A percentile compares a stretch with the other conserved stretches of the same genome.
These are phyloP conservation scores for Fusarium staphyleae DNA, from an alignment of 2,329 filamentous ascomycete species.

Conservation along the genomic window DNA sequence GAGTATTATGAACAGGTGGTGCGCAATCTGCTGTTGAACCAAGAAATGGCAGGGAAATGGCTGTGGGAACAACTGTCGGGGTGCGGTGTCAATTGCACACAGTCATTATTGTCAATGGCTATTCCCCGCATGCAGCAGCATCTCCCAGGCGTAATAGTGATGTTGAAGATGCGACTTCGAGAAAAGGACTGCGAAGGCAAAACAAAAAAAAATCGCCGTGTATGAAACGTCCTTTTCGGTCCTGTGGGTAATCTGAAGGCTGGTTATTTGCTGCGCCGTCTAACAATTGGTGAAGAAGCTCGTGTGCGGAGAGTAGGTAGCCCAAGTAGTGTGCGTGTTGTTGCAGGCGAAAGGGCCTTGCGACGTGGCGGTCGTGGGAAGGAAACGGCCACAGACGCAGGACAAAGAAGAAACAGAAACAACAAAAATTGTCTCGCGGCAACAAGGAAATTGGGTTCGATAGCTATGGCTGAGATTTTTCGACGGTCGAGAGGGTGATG, in stretches of 20 bases:
- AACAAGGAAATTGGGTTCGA: slow-evolving; percentile 20
- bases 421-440: slow-evolving; percentile 7
- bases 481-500: slow-evolving; percentile 35
- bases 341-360: slow-evolving; percentile 24
- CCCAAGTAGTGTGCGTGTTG: slow-evolving; percentile 1
- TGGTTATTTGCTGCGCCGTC: slow-evolving; percentile 19
- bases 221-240: slow-evolving; percentile 15
- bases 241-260: slow-evolving; percentile 7
- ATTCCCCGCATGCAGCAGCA: slow-evolving; percentile 38
- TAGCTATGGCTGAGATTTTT: slow-evolving; percentile 23
- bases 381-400: slow-evolving; percentile 10
- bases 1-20: slow-evolving; percentile 16
- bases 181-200: slow-evolving; percentile 3
- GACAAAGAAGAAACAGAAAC: slow-evolving; percentile 20
- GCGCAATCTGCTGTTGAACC: slow-evolving; percentile 19
- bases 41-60: slow-evolving; percentile 23
- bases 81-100: slow-evolving; percentile 40
- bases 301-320: slow-evolving; percentile 20
- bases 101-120: slow-evolving; percentile 42
- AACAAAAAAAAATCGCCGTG: slow-evolving; percentile 15
- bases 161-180: slow-evolving; percentile 13
- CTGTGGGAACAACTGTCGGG: slow-evolving; percentile 27
- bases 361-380: slow-evolving; percentile 10
- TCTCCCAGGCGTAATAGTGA: slow-evolving; percentile 27
- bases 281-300: slow-evolving; percentile 12